Base-by-base conservation (phyloP, 768 basidiomycete species). In the Glaciozyma martinii region DNA sequence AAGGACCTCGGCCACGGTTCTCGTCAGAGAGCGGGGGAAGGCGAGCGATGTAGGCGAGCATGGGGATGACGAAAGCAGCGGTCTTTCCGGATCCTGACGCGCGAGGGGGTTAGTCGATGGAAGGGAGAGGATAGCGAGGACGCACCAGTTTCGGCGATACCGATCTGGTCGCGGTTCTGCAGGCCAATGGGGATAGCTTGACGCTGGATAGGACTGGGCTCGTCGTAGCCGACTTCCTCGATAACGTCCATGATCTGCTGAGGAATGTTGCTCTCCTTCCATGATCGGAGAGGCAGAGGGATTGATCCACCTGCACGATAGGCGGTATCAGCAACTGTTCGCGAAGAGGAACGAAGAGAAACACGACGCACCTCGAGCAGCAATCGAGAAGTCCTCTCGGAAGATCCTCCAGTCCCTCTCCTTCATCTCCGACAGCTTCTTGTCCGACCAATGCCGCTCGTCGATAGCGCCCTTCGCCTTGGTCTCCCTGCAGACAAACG, bases 401-500 rank as follows among this genome's bases (percentile, higher is more conserved):
- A 99, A 98, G 75, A 99, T 99, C 72, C 95, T 85, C 95, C 95
- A 99, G 76, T 99, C 95, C 56, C 95, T 82, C 73, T 98, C 95
- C 75, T 88, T 90, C 86, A 99, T 97, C 78, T 97, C 92, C 5
- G 81, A 76, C 49, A 98, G 79, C 2, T 86, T 83, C 76, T 99
- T 99, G 21, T 98, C 93, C 0, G 90, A 87, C 95, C 95, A 99
- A 79, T 99, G 95, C 64, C 93, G 81, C 76, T 97, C 95, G 75
- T 97, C 94, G 60, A 89, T 80, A 6, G 88, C 89, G 55, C 82
- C 79, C 78, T 88, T 88, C 64, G 84, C 83, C 16, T 90, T 89
- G 75, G 83, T 85, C 65, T 94, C 91, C 25, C 86, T 88, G 66
- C 54, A 25, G 47, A 54, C 62, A 15, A 70, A 40, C 25, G 67